These are phyloP conservation scores for Eleusine coracana DNA, from an alignment of 176 grass and related monocot genomes.

Conservation along the genomic window DNA sequence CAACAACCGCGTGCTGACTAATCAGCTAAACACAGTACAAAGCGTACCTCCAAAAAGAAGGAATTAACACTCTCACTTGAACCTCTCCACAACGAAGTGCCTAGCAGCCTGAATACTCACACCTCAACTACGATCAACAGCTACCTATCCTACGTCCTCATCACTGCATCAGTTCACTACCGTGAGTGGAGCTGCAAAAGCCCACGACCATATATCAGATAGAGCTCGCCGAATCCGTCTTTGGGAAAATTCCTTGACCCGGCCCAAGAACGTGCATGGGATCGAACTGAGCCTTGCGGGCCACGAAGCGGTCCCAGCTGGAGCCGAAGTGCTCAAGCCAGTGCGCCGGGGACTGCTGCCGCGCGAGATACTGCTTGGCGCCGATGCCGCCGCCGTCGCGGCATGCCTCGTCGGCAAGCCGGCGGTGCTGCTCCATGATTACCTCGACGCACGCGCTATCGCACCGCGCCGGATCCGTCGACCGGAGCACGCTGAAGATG, in stretches of 20 bases:
- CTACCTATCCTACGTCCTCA: slow-evolving; percentile 12
- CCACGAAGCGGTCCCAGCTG: slow-evolving; percentile 55
- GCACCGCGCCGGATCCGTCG: slow-evolving; percentile 63
- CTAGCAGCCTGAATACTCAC: slow-evolving; percentile 8
- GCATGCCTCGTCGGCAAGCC: slow-evolving; percentile 55
- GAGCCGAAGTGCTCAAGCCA: slow-evolving; percentile 73
- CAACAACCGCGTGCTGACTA: not conserved
- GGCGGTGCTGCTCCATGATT: slow-evolving; percentile 62
- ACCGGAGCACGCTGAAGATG: slow-evolving; percentile 69
- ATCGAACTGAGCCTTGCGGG: slow-evolving; percentile 64
- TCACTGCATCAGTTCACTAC: not conserved
- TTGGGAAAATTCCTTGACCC: slow-evolving; percentile 70
- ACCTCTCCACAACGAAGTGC: not conserved
- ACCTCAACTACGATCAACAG: slow-evolving; percentile 33
- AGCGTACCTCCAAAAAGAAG: not conserved
- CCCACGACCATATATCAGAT: not conserved
- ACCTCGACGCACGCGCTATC: slow-evolving; percentile 46
- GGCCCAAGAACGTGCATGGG: slow-evolving; percentile 61
- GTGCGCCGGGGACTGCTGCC: slow-evolving; percentile 56
- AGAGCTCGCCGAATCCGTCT: not conserved
- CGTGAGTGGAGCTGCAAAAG: not conserved
- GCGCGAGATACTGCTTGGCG: slow-evolving; percentile 73
- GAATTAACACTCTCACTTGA: not conserved
- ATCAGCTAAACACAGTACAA: not conserved
- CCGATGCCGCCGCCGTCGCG: slow-evolving; percentile 42